Conservation (phyloP, 352 stramenopile species). For the Phytophthora quininea region DNA sequence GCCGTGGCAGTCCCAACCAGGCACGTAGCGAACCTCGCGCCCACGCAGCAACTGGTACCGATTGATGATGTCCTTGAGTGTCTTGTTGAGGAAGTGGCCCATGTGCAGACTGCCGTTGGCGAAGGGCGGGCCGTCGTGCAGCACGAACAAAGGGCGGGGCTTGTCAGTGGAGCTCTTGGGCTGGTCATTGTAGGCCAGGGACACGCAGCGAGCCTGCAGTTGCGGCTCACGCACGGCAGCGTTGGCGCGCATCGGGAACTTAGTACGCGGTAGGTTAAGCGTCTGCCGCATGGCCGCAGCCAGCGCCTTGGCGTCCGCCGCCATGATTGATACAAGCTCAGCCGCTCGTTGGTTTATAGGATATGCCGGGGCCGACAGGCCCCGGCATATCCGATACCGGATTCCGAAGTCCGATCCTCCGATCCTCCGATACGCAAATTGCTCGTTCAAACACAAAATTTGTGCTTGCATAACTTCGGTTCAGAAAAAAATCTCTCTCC, state of each 20-base stretch:
- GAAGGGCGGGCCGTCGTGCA: slow-evolving; percentile 99
- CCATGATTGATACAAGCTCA: slow-evolving; percentile 13
- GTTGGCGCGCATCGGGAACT: slow-evolving; percentile 97
- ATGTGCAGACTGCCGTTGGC: slow-evolving; percentile 99
- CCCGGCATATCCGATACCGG: background rate
- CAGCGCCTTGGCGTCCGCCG: slow-evolving; percentile 63
- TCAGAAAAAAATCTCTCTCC: background rate
- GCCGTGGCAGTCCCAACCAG: slow-evolving; percentile 99
- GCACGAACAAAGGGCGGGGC: slow-evolving; percentile 76
- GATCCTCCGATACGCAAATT: background rate
- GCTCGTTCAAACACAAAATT: background rate
- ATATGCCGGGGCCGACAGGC: background rate
- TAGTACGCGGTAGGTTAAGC: slow-evolving; percentile 95
- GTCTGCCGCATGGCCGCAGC: slow-evolving; percentile 86
- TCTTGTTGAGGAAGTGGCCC: slow-evolving; percentile 94
- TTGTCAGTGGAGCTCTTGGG: slow-evolving; percentile 23
- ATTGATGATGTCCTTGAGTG: slow-evolving; percentile 99
- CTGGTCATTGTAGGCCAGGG: slow-evolving; percentile 58
- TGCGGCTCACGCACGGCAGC: slow-evolving; percentile 78
- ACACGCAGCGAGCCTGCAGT: slow-evolving; percentile 71
- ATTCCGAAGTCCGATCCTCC: background rate
- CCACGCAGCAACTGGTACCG: slow-evolving; percentile 94
- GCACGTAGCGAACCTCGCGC: slow-evolving; percentile 95
- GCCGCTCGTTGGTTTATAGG: slow-evolving; percentile 13
- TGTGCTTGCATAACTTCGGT: background rate